A percentile compares a stretch with the other conserved stretches of the same genome.
phyloP scores from a whole-genome alignment of 331 rosid species.

The Acacia pycnantha region DNA sequence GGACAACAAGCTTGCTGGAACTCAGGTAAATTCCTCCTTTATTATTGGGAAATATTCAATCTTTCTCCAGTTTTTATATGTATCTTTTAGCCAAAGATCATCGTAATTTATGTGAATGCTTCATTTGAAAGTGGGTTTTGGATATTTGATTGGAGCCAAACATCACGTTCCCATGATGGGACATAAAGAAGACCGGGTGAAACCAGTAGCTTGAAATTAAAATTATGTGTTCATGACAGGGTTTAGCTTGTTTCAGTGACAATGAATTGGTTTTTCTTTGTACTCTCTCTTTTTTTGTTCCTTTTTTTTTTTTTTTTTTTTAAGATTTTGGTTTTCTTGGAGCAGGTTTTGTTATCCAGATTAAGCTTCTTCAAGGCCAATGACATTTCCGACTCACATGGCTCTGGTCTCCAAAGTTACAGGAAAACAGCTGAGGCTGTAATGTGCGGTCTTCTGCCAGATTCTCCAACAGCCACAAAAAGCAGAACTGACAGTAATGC shows the following conservation, averaged over 20 bases:
- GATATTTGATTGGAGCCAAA: not conserved
- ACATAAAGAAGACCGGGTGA: slow-evolving; percentile 4
- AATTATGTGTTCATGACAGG: slow-evolving; percentile 11
- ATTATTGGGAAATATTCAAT: not conserved
- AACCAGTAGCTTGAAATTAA: slow-evolving; percentile 19
- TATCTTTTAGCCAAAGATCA: not conserved
- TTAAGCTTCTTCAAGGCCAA: slow-evolving; percentile 73
- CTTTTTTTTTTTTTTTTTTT: too few relatives aligned
- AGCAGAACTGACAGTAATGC: slow-evolving; percentile 76
- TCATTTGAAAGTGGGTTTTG: slow-evolving; percentile 11
- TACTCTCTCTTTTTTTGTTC: too few relatives aligned
- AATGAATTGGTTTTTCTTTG: slow-evolving; percentile 1
- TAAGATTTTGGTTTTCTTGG: slow-evolving; percentile 8
- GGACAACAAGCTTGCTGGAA: slow-evolving; percentile 97
- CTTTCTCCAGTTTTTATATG: slow-evolving; percentile 7
- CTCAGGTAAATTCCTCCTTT: slow-evolving; percentile 53
- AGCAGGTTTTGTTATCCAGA: slow-evolving; percentile 93
- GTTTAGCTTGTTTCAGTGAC: slow-evolving; percentile 1
- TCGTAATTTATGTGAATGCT: slow-evolving; percentile 2
- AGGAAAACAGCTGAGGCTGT: slow-evolving; percentile 87
- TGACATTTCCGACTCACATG: slow-evolving; percentile 44
- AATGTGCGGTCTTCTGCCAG: slow-evolving; percentile 84
- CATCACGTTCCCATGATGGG: not conserved
- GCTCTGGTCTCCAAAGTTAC: slow-evolving; percentile 58
- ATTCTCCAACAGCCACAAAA: slow-evolving; percentile 85